Percentiles rank a stretch among this genome's conserved stretches.
Conservation (phyloP, 192 early-diverging fungal genomes). For the Coemansia reversa region DNA sequence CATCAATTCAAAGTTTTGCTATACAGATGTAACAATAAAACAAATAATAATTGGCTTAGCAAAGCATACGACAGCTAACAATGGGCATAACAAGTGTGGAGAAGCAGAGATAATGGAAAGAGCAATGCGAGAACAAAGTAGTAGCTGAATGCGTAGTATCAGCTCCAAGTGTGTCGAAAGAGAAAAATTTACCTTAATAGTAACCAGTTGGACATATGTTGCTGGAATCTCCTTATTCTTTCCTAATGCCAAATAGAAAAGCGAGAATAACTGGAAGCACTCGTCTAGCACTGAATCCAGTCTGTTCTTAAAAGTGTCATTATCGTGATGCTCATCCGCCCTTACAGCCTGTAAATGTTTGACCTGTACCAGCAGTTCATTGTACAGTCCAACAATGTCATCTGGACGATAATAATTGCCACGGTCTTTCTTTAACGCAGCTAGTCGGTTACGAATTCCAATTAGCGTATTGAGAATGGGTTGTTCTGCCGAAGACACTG, state of each 20-base stretch:
- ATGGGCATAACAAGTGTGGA: neutral
- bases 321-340: slow-evolving; percentile 51
- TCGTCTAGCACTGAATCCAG: slow-evolving; percentile 74
- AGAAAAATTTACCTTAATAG: slow-evolving; percentile 58
- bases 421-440: slow-evolving; percentile 73
- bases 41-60: neutral
- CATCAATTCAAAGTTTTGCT: slow-evolving; percentile 65
- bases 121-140: slow-evolving; percentile 2
- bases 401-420: slow-evolving; percentile 65
- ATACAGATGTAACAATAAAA: slow-evolving; percentile 10
- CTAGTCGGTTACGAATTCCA: slow-evolving; percentile 67
- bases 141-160: neutral
- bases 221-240: slow-evolving; percentile 76
- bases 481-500: slow-evolving; percentile 55
- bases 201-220: slow-evolving; percentile 72
- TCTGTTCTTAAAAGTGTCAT: slow-evolving; percentile 58
- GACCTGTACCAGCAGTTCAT: slow-evolving; percentile 59
- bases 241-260: slow-evolving; percentile 75
- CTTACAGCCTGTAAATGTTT: slow-evolving; percentile 50
- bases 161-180: neutral
- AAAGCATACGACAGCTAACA: slow-evolving; percentile 7
- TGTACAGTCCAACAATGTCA: slow-evolving; percentile 62
- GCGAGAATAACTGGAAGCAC: slow-evolving; percentile 71
- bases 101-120: neutral
- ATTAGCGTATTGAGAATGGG: slow-evolving; percentile 67